phyloP scores from a whole-genome alignment of 257 asterid genomes.

The Solanum paucissectum region DNA sequence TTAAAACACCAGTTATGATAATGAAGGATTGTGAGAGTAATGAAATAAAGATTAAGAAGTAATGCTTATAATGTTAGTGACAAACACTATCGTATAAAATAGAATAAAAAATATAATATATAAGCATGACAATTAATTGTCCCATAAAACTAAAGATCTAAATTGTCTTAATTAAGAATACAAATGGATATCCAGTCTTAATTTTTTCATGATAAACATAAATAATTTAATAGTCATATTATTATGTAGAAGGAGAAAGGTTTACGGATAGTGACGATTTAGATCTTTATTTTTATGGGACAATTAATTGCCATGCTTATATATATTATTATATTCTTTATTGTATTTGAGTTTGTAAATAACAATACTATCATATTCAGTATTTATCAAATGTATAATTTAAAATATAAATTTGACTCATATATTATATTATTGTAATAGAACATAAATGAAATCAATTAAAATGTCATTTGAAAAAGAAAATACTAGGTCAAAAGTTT shows the following conservation, averaged over 20 bases:
- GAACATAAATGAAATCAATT: neutral
- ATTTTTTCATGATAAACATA: neutral
- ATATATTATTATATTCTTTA: neutral
- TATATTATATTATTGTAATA: neutral
- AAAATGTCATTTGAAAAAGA: neutral
- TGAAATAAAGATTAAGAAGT: neutral
- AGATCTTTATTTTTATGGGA: neutral
- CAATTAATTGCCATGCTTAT: neutral
- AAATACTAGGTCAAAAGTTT: neutral
- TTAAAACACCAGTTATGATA: neutral
- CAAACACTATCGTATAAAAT: neutral
- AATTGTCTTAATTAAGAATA: neutral
- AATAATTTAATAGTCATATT: neutral
- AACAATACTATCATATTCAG: neutral
- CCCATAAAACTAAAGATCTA: neutral
- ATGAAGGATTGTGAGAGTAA: neutral
- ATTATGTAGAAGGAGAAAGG: neutral
- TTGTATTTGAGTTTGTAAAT: neutral
- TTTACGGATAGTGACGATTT: neutral
- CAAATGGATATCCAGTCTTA: neutral
- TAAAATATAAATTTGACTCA: neutral
- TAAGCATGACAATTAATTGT: neutral
- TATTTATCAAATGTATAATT: neutral
- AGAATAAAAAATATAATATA: neutral
- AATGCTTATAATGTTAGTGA: neutral